Evolutionary conservation across 805 yeast species (phyloP).

Genomic region (Saccharomycopsis sp.): DNA sequence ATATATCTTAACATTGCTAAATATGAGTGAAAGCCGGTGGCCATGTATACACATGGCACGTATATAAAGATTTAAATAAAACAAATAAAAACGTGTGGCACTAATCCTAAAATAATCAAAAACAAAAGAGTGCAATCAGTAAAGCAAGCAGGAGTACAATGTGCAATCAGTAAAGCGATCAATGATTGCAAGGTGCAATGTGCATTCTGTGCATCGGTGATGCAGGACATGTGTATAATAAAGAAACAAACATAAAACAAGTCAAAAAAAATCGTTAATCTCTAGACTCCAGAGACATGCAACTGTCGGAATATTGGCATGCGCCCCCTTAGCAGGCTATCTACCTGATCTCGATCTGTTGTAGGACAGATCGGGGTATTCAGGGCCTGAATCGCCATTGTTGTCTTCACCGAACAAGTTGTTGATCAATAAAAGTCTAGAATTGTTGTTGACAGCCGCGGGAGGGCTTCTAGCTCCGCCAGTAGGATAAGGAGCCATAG

Average conservation of each 20-base stretch:
- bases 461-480: not conserved
- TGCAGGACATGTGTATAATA: not conserved
- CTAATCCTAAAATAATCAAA: too few species aligned
- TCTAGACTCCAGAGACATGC: not conserved
- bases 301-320: not conserved
- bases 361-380: not conserved
- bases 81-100: too few species aligned
- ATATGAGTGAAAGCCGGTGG: too few species aligned
- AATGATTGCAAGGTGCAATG: too few species aligned
- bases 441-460: constrained; percentile 1
- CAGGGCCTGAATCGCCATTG: not conserved
- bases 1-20: too few species aligned
- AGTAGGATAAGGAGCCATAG: not conserved
- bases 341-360: not conserved
- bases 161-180: too few species aligned
- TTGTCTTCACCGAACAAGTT: constrained; percentile 18
- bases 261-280: not conserved
- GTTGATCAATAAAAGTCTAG: constrained; percentile 16
- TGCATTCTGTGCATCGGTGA: too few species aligned
- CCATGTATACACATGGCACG: too few species aligned
- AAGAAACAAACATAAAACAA: not conserved
- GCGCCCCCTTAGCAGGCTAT: not conserved
- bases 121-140: too few species aligned
- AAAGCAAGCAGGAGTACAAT: too few species aligned
- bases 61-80: too few species aligned